These are phyloP conservation scores for Paradendryphiella salina DNA, from an alignment of 2,329 filamentous ascomycete species.

Conservation along the genomic window DNA sequence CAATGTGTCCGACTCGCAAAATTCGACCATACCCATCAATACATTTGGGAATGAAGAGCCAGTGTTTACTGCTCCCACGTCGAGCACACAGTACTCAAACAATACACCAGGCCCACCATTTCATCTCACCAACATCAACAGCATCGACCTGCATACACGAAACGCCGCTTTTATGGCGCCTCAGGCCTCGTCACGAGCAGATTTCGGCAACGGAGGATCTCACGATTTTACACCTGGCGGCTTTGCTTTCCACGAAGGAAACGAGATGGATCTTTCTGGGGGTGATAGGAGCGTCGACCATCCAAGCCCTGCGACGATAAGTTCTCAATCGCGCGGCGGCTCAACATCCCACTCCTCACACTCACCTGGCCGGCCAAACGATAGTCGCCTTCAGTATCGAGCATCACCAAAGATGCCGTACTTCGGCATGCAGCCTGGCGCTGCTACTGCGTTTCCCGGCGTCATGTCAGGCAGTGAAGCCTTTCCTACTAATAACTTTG, in stretches of 20 bases:
- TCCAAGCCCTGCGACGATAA: conserved; percentile 41
- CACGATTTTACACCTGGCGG: conserved; percentile 12
- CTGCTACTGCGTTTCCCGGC: conserved; percentile 6
- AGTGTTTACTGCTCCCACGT: background rate
- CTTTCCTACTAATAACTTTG: conserved; percentile 11
- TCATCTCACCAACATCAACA: conserved; percentile 25
- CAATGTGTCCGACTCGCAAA: conserved; percentile 42
- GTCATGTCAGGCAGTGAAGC: conserved; percentile 11
- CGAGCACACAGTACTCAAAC: conserved; percentile 16
- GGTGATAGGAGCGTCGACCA: conserved; percentile 35
- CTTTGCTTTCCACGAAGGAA: conserved; percentile 26
- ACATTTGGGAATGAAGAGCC: conserved; percentile 28
- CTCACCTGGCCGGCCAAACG: conserved; percentile 34
- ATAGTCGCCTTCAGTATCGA: conserved; percentile 37
- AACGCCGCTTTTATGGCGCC: conserved; percentile 17
- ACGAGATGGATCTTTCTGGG: conserved; percentile 45
- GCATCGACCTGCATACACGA: conserved; percentile 31
- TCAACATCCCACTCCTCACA: conserved; percentile 45
- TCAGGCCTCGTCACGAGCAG: conserved; percentile 4
- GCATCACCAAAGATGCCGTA: conserved; percentile 28
- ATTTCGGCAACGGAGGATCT: background rate
- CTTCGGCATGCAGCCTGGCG: background rate
- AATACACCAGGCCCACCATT: conserved; percentile 28
- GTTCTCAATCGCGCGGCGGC: conserved; percentile 37
- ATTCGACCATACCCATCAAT: conserved; percentile 30